Evolutionary conservation across 164 flowering plant species (phyloP).

Genomic region (Hamamelis virginiana): DNA sequence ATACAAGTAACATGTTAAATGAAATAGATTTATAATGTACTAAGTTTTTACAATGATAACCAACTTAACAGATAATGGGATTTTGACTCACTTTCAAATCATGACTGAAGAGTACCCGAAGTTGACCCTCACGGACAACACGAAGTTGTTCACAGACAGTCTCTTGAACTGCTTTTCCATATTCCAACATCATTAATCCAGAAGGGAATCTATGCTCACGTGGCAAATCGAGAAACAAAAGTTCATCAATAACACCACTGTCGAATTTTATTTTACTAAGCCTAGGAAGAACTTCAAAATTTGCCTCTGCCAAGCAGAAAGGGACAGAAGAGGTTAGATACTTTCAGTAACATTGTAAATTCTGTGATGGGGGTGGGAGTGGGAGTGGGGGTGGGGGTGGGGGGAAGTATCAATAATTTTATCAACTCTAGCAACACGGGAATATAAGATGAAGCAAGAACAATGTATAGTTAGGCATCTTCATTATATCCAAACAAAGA

Average conservation of each 20-base stretch:
- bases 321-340: neutral
- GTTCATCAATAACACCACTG: slow-evolving; percentile 93
- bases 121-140: slow-evolving; percentile 93
- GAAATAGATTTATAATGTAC: slow-evolving; percentile 4
- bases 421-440: too few relatives aligned
- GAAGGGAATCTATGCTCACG: slow-evolving; percentile 73
- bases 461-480: too few relatives aligned
- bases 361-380: too few relatives aligned
- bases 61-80: neutral
- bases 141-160: slow-evolving; percentile 95
- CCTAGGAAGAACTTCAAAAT: slow-evolving; percentile 94
- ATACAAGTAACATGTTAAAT: neutral
- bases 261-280: slow-evolving; percentile 91
- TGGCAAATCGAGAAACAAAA: slow-evolving; percentile 85
- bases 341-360: too few relatives aligned
- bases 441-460: too few relatives aligned
- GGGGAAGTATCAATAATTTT: too few relatives aligned
- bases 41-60: neutral
- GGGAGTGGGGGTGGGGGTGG: too few relatives aligned
- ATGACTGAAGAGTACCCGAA: slow-evolving; percentile 75
- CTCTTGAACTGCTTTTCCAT: slow-evolving; percentile 93
- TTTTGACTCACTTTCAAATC: slow-evolving; percentile 67
- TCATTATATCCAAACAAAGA: too few relatives aligned
- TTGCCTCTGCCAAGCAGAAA: slow-evolving; percentile 66
- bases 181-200: slow-evolving; percentile 91